Conservation (phyloP, 352 stramenopile genomes). For the Pythium myriotylum region DNA sequence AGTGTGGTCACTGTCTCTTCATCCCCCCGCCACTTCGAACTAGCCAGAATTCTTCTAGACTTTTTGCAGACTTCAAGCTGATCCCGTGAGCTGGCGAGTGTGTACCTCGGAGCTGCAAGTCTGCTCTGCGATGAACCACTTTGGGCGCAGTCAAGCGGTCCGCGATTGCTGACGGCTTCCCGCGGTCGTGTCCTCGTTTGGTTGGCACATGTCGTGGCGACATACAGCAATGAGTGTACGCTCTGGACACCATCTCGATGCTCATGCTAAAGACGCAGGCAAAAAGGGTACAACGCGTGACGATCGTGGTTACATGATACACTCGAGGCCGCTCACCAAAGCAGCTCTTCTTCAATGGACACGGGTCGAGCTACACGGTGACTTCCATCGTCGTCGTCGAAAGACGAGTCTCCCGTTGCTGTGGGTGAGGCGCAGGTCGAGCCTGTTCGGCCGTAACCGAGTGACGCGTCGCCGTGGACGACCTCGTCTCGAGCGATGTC, state of each 20-base stretch:
- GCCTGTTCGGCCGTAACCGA: slow-evolving; percentile 19
- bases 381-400: slow-evolving; percentile 16
- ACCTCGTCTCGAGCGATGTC: slow-evolving; percentile 28
- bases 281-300: too few species aligned
- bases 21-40: too few species aligned
- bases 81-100: too few species aligned
- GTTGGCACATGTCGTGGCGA: too few species aligned
- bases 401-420: slow-evolving; percentile 15
- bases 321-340: slow-evolving; percentile 7
- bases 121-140: not conserved
- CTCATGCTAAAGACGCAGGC: too few species aligned
- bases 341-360: not conserved
- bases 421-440: slow-evolving; percentile 18
- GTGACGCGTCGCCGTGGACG: slow-evolving; percentile 18
- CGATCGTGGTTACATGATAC: too few species aligned
- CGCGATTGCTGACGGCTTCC: not conserved
- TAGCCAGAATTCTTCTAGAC: too few species aligned
- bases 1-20: too few species aligned
- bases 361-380: not conserved
- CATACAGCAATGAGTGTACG: too few species aligned
- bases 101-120: not conserved
- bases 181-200: not conserved
- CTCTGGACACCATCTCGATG: too few species aligned
- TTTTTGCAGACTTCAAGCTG: not conserved
- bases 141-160: not conserved